Conservation (phyloP, 306 rosid genomes). For the Rubus idaeus region DNA sequence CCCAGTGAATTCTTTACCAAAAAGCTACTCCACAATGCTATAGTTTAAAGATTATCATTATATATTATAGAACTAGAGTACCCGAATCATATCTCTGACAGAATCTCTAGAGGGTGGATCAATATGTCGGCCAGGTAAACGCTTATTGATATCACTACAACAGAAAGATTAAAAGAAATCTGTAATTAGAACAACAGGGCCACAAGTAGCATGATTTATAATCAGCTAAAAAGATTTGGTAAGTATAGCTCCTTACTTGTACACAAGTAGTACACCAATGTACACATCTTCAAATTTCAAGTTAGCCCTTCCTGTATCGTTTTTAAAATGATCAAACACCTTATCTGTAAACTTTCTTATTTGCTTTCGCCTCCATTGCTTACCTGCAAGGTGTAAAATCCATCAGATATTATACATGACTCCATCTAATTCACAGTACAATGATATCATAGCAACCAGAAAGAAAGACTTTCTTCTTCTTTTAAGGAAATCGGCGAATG, state of each 20-base stretch:
- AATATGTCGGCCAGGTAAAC: slow-evolving; percentile 71
- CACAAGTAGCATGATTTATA: not conserved
- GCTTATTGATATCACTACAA: slow-evolving; percentile 79
- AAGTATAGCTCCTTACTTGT: slow-evolving; percentile 57
- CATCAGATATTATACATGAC: slow-evolving; percentile 8
- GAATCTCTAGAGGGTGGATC: slow-evolving; percentile 74
- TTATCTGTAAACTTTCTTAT: slow-evolving; percentile 60
- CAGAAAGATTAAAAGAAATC: not conserved
- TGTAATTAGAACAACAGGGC: not conserved
- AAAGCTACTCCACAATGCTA: not conserved
- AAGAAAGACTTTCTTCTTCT: too few relatives aligned
- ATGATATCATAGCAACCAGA: not conserved
- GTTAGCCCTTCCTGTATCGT: slow-evolving; percentile 28
- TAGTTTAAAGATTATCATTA: not conserved
- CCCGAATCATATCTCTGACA: slow-evolving; percentile 57
- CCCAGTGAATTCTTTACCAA: too few relatives aligned
- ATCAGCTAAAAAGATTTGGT: not conserved
- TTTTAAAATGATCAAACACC: slow-evolving; percentile 46
- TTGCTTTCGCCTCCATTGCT: slow-evolving; percentile 58
- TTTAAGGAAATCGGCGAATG: too few relatives aligned
- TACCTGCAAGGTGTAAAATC: slow-evolving; percentile 45
- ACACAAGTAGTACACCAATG: slow-evolving; percentile 79
- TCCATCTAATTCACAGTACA: not conserved
- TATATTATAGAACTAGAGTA: slow-evolving; percentile 22
- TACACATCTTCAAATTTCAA: slow-evolving; percentile 76